A percentile compares a stretch with the other conserved stretches of the same genome.
Conservation (phyloP, 352 stramenopile genomes). For the Chrysophaeum taylorii region DNA sequence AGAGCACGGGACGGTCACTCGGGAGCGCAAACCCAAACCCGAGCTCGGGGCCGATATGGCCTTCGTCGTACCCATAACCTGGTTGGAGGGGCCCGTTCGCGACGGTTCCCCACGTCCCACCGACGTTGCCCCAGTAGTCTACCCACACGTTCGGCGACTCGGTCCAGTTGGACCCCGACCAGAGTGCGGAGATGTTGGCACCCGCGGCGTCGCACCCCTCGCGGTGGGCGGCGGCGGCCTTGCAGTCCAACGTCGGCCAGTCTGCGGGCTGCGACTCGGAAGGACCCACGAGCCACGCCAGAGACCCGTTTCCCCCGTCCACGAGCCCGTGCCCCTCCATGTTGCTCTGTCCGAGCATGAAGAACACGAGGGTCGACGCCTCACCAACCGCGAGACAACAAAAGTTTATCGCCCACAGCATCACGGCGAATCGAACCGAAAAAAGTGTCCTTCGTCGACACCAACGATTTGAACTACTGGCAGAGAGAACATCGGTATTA, state of each 20-base stretch:
- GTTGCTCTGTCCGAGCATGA: slow-evolving; percentile 36
- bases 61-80: slow-evolving; percentile 2
- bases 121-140: not conserved
- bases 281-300: not conserved
- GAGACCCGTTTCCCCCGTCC: not conserved
- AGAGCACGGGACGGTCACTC: slow-evolving; percentile 18
- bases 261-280: not conserved
- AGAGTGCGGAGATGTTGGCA: not conserved
- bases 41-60: slow-evolving; percentile 13
- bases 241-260: not conserved
- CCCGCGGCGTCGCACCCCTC: not conserved
- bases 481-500: too few species aligned
- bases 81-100: not conserved
- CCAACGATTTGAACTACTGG: too few species aligned
- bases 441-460: too few species aligned
- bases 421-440: too few species aligned
- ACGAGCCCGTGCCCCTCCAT: slow-evolving; percentile 34
- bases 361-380: too few species aligned
- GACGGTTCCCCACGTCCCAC: not conserved
- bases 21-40: slow-evolving; percentile 1
- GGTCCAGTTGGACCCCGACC: not conserved
- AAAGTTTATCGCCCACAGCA: too few species aligned
- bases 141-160: not conserved
- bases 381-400: too few species aligned
- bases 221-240: not conserved